Base-by-base conservation (phyloP, 345 rosid species). In the Citrus australasica region DNA sequence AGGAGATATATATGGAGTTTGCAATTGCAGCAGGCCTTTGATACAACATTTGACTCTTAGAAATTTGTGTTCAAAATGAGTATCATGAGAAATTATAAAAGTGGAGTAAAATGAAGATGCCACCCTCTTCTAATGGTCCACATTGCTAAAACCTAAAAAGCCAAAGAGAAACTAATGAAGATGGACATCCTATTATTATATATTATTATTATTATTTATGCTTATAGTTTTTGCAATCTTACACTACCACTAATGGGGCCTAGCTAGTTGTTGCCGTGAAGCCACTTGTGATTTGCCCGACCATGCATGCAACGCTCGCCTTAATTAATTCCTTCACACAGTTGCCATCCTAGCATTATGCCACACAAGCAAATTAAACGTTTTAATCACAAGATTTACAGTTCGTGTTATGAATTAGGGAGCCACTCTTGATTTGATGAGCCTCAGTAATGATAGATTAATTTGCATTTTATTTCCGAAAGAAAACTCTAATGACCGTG, bases 31-130 rank as follows among this genome's bases (percentile, higher is more conserved):
- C 69, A 79, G 81, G 85, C 80, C 80, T 80, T 87, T 85, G 70
- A 84, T 83, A 71, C 61, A 33, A 71, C 73, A 76, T 79, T 84
- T 87, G 89, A 87, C 86, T 82, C 82, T 79, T 74, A 76, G 67
- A 74, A 30, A 61, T 80, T 46, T 69, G 84, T 76, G 75, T 87
- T 84, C 86, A 87, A 87, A 75, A 82, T 2, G 69, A 42, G 72
- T 71, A 87, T 87, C 63, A 85, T 84, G 87, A 70, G 71, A 64
- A 32, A 55, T 22, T 14, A 76, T 17, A 58, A 64, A 79, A 71
- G 80, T 73, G 46, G 80, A 30, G 61, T 32, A 30, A 33, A 71
- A 72, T 37, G 62, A 71, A 78, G 67, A 67, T 56, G 79, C 72
- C 58, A 27, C 65, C 60, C 51, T 35, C 62, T 25, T 74, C 78